Evolutionary conservation across 192 early-diverging fungal genomes (phyloP).

Genomic region (Coemansia sp.): DNA sequence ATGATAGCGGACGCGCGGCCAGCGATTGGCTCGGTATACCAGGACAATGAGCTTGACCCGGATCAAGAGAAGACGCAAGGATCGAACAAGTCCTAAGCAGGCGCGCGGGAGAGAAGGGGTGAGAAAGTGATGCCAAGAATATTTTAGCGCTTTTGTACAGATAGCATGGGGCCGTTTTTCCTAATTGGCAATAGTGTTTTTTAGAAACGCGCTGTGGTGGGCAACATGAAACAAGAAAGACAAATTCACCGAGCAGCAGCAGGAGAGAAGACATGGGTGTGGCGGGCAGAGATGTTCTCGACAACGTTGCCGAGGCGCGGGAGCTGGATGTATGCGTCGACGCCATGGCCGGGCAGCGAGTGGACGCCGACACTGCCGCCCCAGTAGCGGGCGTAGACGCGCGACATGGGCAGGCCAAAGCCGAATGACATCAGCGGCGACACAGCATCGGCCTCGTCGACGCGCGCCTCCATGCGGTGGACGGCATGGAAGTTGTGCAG

Average conservation of each 20-base stretch:
- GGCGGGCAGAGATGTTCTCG: constrained; percentile 42
- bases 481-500: constrained; percentile 74
- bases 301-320: constrained; percentile 69
- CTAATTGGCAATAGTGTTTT: too few species aligned
- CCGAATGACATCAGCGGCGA: constrained; percentile 66
- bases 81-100: background rate
- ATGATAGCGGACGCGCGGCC: constrained; percentile 84
- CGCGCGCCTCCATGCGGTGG: constrained; percentile 75
- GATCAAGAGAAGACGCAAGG: background rate
- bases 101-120: too few species aligned
- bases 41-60: background rate
- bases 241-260: background rate
- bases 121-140: too few species aligned
- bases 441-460: constrained; percentile 60
- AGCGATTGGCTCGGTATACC: constrained; percentile 58
- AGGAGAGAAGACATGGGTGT: constrained; percentile 4
- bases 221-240: too few species aligned
- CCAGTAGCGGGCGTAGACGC: constrained; percentile 96
- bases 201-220: too few species aligned
- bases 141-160: too few species aligned
- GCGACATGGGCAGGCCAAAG: constrained; percentile 89
- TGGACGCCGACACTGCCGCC: constrained; percentile 81
- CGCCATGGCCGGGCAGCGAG: constrained; percentile 87
- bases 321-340: constrained; percentile 88
- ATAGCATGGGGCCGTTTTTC: too few species aligned